These are phyloP conservation scores for Dactylonectria estremocensis DNA, from an alignment of 2,329 filamentous ascomycete genomes.

Conservation along the genomic window DNA sequence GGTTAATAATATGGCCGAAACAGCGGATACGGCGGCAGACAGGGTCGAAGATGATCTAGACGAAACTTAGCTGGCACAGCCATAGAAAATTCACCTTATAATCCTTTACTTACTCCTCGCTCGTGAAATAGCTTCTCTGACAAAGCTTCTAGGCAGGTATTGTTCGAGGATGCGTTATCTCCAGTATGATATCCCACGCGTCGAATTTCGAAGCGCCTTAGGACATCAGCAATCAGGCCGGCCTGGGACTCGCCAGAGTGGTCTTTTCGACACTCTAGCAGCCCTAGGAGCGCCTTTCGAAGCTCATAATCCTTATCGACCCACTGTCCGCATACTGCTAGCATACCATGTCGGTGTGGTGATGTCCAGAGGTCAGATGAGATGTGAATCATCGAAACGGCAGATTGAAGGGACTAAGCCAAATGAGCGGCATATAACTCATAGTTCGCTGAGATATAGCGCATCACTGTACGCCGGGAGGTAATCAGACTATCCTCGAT, in stretches of 20 bases:
- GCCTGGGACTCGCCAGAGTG: neutral
- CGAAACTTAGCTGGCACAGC: neutral
- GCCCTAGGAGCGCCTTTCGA: neutral
- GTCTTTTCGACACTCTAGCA: neutral
- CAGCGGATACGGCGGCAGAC: too few relatives aligned
- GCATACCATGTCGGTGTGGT: neutral
- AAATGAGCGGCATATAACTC: neutral
- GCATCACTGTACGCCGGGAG: neutral
- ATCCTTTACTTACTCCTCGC: neutral
- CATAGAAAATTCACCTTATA: neutral
- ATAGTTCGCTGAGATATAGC: neutral
- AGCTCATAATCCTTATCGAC: neutral
- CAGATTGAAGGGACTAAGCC: neutral
- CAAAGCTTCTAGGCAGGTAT: neutral
- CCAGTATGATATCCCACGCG: neutral
- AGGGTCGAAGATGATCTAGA: too few relatives aligned
- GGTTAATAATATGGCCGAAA: too few relatives aligned
- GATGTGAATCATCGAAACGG: neutral
- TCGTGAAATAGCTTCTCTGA: neutral
- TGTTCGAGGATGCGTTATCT: neutral
- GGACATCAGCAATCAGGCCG: neutral
- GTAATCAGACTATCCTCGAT: conserved; percentile 1
- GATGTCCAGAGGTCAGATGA: too few relatives aligned
- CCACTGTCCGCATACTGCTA: neutral
- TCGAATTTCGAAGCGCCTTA: neutral